A percentile compares a stretch with the other conserved stretches of the same genome.
These are phyloP conservation scores for Oryza nivara DNA, from an alignment of 176 grass and related monocot species.

Conservation along the genomic window DNA sequence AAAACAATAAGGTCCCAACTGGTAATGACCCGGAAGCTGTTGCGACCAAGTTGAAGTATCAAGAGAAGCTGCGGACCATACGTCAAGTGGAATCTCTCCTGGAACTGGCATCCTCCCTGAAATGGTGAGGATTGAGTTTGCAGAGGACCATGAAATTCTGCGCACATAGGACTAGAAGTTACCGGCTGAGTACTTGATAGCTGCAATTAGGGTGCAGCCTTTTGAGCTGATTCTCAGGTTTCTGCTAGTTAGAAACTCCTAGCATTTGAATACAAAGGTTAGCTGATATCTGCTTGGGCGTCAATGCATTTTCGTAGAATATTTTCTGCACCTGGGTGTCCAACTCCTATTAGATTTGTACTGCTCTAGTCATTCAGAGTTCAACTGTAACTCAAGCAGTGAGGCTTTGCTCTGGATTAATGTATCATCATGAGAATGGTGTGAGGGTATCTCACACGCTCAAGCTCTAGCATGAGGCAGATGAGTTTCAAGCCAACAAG, in stretches of 20 bases:
- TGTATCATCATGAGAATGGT: no score
- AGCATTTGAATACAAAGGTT: neutral
- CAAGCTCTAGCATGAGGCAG: neutral
- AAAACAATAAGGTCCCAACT: conserved; percentile 39
- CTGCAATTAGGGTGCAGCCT: neutral
- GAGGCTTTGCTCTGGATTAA: neutral
- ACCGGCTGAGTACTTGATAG: neutral
- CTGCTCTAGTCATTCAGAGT: neutral
- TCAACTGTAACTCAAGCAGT: neutral
- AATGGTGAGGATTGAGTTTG: conserved; percentile 57
- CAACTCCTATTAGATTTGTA: neutral
- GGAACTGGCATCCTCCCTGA: conserved; percentile 66
- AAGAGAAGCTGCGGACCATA: conserved; percentile 80
- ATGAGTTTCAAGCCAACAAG: neutral
- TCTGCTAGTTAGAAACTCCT: conserved; percentile 23
- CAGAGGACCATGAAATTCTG: neutral
- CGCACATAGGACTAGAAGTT: neutral
- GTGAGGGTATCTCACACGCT: neutral
- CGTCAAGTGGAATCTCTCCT: conserved; percentile 75
- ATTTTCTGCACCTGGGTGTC: neutral
- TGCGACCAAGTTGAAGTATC: conserved; percentile 67
- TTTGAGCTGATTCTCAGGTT: neutral
- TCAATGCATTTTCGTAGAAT: neutral
- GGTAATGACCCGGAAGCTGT: conserved; percentile 88
- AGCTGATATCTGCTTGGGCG: neutral